Evolutionary conservation across 1,284 basidiomycete genomes (phyloP).

Genomic region (Mycena citricolor): DNA sequence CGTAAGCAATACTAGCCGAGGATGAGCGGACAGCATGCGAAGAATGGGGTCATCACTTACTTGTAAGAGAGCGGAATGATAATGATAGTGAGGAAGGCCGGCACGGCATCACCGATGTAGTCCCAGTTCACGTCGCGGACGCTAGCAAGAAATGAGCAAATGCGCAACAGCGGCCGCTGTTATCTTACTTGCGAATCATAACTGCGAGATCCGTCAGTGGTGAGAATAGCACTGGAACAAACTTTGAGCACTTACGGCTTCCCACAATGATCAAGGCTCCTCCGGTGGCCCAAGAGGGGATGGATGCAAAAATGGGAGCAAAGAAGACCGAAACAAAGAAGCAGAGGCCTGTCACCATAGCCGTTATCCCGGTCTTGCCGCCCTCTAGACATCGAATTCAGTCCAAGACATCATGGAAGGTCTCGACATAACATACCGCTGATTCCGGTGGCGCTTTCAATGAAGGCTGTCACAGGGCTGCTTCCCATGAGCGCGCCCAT

Average conservation of each 20-base stretch:
- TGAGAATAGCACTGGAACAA: too few relatives aligned
- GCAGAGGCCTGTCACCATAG: conserved; percentile 69
- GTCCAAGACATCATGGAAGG: not conserved
- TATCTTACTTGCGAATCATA: conserved; percentile 80
- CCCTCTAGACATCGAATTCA: conserved; percentile 57
- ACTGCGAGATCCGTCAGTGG: too few relatives aligned
- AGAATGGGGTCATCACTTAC: conserved; percentile 37
- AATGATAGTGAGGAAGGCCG: conserved; percentile 78
- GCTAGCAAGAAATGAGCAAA: conserved; percentile 31
- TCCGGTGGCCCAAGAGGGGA: conserved; percentile 88
- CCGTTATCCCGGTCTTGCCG: conserved; percentile 86
- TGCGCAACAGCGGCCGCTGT: too few relatives aligned
- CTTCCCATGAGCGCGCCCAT: conserved; percentile 84
- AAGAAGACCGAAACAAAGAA: conserved; percentile 91
- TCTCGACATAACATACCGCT: conserved; percentile 42
- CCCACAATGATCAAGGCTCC: conserved; percentile 87
- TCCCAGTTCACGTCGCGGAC: conserved; percentile 88
- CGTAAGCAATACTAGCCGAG: conserved; percentile 78
- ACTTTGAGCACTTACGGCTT: too few relatives aligned
- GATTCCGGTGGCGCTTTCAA: conserved; percentile 82
- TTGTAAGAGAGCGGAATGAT: conserved; percentile 80
- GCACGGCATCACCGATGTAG: conserved; percentile 83
- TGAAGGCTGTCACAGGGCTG: conserved; percentile 87
- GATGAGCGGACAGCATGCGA: conserved; percentile 22
- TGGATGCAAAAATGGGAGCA: conserved; percentile 85